phyloP scores from a whole-genome alignment of 1,139 yeast species.

The Citeromyces siamensis region DNA sequence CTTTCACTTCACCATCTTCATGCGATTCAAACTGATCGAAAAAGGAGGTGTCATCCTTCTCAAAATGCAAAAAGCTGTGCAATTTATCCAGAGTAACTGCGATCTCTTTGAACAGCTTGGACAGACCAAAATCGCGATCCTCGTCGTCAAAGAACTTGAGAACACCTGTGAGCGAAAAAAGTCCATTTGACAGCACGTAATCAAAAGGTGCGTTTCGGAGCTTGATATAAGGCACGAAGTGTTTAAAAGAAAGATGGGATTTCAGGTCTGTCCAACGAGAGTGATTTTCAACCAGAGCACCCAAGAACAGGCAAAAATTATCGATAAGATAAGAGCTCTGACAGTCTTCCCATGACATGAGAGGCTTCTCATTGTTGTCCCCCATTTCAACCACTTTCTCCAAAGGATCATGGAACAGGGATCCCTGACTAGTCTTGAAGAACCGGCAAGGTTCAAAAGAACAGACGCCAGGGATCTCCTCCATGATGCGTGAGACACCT shows the following conservation, averaged over 20 bases:
- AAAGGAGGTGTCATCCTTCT: conserved; percentile 15
- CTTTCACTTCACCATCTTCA: conserved; percentile 11
- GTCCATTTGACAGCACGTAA: conserved; percentile 40
- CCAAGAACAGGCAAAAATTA: conserved; percentile 31
- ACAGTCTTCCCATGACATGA: conserved; percentile 42
- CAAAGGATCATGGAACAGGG: conserved; percentile 26
- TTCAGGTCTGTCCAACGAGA: conserved; percentile 37
- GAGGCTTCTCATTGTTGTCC: conserved; percentile 24
- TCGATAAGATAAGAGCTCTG: conserved; percentile 33
- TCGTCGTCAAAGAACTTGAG: conserved; percentile 45
- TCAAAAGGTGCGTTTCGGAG: conserved; percentile 49
- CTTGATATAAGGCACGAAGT: conserved; percentile 30
- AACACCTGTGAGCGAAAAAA: conserved; percentile 39
- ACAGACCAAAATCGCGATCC: conserved; percentile 35
- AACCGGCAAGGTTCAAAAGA: conserved; percentile 26
- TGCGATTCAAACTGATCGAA: conserved; percentile 15
- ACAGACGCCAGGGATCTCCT: conserved; percentile 25
- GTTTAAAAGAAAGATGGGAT: conserved; percentile 25
- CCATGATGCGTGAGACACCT: conserved; percentile 35
- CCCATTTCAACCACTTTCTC: conserved; percentile 25
- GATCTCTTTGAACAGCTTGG: conserved; percentile 18
- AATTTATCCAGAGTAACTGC: conserved; percentile 23
- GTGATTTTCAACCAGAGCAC: conserved; percentile 32
- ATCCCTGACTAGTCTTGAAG: conserved; percentile 28
- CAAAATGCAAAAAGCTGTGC: conserved; percentile 18